phyloP scores from a whole-genome alignment of 2,329 filamentous ascomycete genomes.

The Talaromyces sp. region DNA sequence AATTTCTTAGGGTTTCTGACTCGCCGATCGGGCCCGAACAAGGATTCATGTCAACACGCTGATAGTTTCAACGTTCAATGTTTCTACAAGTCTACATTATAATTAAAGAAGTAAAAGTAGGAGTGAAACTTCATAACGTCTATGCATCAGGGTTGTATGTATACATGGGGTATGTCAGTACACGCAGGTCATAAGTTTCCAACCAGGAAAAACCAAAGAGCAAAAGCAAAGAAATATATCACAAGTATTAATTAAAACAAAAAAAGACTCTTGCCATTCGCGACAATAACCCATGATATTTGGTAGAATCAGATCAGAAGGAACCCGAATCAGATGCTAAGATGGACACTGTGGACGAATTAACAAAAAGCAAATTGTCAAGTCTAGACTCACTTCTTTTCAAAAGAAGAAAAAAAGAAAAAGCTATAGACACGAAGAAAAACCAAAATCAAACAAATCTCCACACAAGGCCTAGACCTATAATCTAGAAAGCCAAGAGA shows the following conservation, averaged over 20 bases:
- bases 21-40: background rate
- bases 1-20: no score
- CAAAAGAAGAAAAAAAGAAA: background rate
- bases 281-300: background rate
- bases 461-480: background rate
- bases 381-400: background rate
- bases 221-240: background rate
- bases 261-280: background rate
- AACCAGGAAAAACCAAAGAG: background rate
- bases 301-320: background rate
- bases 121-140: background rate
- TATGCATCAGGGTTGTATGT: background rate
- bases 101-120: background rate
- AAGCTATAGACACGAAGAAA: background rate
- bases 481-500: constrained; percentile 30
- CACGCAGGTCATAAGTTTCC: background rate
- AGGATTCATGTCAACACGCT: no score
- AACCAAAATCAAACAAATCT: constrained; percentile 6
- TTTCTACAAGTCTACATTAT: background rate
- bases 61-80: no score
- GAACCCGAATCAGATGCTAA: background rate
- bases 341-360: background rate
- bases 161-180: background rate
- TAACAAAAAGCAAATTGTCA: background rate
- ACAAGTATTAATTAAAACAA: background rate